These are phyloP conservation scores for Colletotrichum gloeosporioides DNA, from an alignment of 2,329 filamentous ascomycete genomes.

Conservation along the genomic window DNA sequence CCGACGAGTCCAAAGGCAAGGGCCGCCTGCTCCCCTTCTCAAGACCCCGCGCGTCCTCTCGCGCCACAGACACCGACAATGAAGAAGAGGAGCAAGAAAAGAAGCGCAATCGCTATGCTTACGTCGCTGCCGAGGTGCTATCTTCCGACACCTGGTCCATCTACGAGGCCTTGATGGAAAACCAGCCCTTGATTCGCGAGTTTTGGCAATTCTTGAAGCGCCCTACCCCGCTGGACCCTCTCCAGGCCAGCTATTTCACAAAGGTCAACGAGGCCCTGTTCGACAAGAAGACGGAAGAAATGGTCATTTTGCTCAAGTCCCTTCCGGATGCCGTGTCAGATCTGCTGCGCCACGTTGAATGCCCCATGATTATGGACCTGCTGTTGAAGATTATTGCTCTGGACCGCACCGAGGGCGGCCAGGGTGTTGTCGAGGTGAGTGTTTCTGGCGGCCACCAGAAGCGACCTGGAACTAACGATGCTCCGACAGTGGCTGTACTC, in stretches of 20 bases:
- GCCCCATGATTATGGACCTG: conserved; percentile 97
- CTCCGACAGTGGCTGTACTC: conserved; percentile 81
- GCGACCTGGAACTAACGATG: background rate
- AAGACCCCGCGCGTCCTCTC: conserved; percentile 59
- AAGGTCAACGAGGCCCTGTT: conserved; percentile 98
- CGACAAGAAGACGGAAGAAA: conserved; percentile 97
- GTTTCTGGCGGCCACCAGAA: background rate
- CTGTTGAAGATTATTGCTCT: conserved; percentile 96
- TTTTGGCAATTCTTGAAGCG: conserved; percentile 93
- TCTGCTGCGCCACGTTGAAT: conserved; percentile 93
- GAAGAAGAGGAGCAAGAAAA: conserved; percentile 83
- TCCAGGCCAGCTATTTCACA: conserved; percentile 97
- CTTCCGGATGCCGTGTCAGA: conserved; percentile 82
- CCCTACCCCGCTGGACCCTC: conserved; percentile 84
- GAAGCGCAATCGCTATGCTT: conserved; percentile 91
- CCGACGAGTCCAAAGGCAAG: conserved; percentile 50
- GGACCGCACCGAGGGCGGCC: conserved; percentile 88
- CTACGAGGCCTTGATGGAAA: conserved; percentile 88
- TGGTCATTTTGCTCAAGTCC: conserved; percentile 88
- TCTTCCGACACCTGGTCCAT: conserved; percentile 98
- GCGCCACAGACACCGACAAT: conserved; percentile 51
- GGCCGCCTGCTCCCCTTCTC: conserved; percentile 51
- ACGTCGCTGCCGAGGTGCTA: conserved; percentile 89
- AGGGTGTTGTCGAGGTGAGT: conserved; percentile 90
- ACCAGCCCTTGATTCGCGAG: conserved; percentile 75